phyloP scores from a whole-genome alignment of 75 land plant species.

The Pinus albicaulis region DNA sequence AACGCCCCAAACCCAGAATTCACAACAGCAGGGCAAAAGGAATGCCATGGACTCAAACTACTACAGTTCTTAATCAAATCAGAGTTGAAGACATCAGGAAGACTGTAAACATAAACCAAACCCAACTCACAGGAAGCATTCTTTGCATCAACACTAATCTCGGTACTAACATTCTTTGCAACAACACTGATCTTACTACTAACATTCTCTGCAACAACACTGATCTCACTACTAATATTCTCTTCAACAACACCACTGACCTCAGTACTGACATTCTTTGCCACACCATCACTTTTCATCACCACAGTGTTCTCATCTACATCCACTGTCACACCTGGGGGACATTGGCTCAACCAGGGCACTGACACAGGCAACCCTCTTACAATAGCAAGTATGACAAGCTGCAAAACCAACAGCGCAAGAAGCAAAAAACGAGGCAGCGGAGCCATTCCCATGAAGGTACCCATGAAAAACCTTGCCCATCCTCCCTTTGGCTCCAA shows the following conservation, averaged over 20 bases:
- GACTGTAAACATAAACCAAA: constrained; percentile 64
- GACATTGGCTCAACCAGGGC: constrained; percentile 1
- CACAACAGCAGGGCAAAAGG: constrained; percentile 48
- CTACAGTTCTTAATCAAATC: constrained; percentile 45
- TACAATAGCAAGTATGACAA: not conserved
- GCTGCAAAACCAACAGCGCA: not conserved
- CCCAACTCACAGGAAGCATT: constrained; percentile 29
- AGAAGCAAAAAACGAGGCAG: not conserved
- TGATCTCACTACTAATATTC: constrained; percentile 5
- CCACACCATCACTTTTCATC: not conserved
- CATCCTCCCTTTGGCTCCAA: not conserved
- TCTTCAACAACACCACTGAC: not conserved
- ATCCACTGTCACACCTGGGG: not conserved
- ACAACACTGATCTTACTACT: not conserved
- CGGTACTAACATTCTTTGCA: constrained; percentile 7
- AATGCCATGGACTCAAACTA: constrained; percentile 42
- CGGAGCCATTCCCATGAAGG: not conserved
- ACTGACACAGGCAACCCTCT: constrained; percentile 2
- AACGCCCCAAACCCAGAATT: constrained; percentile 60
- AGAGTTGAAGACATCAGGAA: constrained; percentile 60
- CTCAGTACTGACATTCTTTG: not conserved
- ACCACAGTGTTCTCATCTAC: not conserved
- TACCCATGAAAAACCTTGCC: not conserved
- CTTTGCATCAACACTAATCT: not conserved
- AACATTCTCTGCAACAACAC: not conserved